These are phyloP conservation scores for Sordaria brevicollis DNA, from an alignment of 495 filamentous ascomycete genomes.

Conservation along the genomic window DNA sequence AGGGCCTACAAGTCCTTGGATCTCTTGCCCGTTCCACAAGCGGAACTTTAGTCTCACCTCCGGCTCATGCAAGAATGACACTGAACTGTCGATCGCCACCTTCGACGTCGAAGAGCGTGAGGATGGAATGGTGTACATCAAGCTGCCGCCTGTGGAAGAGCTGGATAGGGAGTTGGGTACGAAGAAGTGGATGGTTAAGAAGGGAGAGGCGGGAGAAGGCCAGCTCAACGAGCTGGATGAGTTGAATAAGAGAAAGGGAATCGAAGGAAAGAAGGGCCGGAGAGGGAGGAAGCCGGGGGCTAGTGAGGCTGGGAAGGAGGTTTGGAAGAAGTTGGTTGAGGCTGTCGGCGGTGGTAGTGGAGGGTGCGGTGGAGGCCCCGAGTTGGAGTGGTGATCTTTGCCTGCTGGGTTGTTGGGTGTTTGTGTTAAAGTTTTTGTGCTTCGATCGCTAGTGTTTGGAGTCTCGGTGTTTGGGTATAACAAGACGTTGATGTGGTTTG, in stretches of 20 bases:
- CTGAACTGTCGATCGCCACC: conserved; percentile 68
- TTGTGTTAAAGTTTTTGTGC: not conserved
- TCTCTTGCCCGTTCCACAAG: conserved; percentile 90
- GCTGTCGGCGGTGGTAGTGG: conserved; percentile 28
- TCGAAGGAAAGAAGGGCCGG: conserved; percentile 22
- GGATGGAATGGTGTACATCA: conserved; percentile 78
- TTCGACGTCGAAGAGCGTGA: conserved; percentile 72
- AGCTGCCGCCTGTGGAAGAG: conserved; percentile 77
- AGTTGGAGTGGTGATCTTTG: conserved; percentile 45
- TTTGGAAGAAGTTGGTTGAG: conserved; percentile 31
- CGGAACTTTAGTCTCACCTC: conserved; percentile 73
- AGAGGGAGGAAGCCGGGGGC: conserved; percentile 26
- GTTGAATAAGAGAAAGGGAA: conserved; percentile 27
- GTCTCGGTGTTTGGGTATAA: not conserved
- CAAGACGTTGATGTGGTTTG: not conserved
- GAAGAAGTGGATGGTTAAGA: conserved; percentile 70
- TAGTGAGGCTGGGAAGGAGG: conserved; percentile 29
- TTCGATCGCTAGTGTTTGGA: not conserved
- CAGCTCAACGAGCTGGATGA: conserved; percentile 62
- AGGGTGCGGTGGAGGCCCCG: conserved; percentile 42
- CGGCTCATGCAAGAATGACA: conserved; percentile 71
- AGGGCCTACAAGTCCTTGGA: conserved; percentile 54
- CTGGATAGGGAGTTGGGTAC: conserved; percentile 77
- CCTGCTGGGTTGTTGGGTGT: not conserved
- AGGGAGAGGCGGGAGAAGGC: conserved; percentile 49